Base-by-base conservation (phyloP, 2,329 filamentous ascomycete genomes). In the Alternaria ventricosa region DNA sequence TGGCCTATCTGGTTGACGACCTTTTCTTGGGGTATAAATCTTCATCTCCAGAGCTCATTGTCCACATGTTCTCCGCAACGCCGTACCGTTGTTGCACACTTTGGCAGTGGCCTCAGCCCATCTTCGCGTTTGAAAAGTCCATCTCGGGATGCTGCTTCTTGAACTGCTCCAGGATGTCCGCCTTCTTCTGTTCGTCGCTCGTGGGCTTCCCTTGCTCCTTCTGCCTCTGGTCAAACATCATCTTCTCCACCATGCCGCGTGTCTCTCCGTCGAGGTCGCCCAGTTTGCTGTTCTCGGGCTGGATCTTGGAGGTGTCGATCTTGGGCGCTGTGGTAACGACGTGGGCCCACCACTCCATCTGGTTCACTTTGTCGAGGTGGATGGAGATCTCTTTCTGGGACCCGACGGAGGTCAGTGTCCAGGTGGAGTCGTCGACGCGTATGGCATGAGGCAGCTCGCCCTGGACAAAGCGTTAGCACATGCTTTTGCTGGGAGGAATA, bases 191-290 rank as follows among this genome's bases (percentile, higher is more conserved):
- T 84, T 99, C 96, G 71, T 98, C 96, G 70, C 93, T 97, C 12
- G 91, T 94, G 50, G 94, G 93, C 81, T 91, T 87, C 5, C 96
- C 96, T 81, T 87, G 85, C 84, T 98, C 94, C 88, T 99, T 99
- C 84, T 98, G 94, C 71, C 92, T 87, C 86, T 99, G 96, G 84
- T 99, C 96, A 76, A 88, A 99, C 96, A 99, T 99, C 96, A 99
- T 99, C 88, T 99, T 99, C 89, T 99, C 96, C 47, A 99, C 96
- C 95, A 99, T 98, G 63, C 90, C 88, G 68, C 96, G 88, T 57
- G 96, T 99, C 86, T 97, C 92, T 65, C 96, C 96, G 78, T 98
- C 95, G 71, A 99, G 85, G 80, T 99, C 96, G 61, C 92, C 90
- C 75, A 99, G 86, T 81, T 94, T 97, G 78, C 91, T 94, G 79